Percentiles rank a stretch among this genome's conserved stretches.
Evolutionary conservation across 805 yeast genomes (phyloP).

Genomic region (Wickerhamomyces xylosicus): DNA sequence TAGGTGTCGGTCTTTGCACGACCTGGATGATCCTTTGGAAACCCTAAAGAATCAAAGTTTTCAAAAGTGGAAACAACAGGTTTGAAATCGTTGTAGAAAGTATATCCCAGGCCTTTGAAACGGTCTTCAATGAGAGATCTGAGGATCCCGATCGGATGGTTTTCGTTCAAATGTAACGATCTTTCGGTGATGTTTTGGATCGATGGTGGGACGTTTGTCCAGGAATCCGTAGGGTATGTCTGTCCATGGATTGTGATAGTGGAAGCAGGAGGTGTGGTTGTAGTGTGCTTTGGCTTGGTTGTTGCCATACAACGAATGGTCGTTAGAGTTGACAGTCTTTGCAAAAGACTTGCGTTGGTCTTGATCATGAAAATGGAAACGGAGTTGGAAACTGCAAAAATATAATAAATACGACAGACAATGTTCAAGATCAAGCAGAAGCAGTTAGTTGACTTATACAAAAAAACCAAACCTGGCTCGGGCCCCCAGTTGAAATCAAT

Average conservation of each 20-base stretch:
- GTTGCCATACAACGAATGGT: too few species aligned
- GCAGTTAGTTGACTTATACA: too few species aligned
- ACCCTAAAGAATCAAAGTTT: slow-evolving; percentile 88
- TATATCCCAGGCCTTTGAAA: slow-evolving; percentile 57
- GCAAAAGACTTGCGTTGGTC: background rate
- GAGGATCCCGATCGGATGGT: slow-evolving; percentile 88
- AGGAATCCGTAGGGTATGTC: slow-evolving; percentile 50
- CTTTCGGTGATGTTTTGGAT: slow-evolving; percentile 62
- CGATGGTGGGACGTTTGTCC: slow-evolving; percentile 79
- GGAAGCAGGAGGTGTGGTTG: slow-evolving; percentile 2
- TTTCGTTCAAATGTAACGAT: slow-evolving; percentile 57
- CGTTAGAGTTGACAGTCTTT: background rate
- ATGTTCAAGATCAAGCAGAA: too few species aligned
- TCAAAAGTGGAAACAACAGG: slow-evolving; percentile 78
- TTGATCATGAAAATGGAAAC: too few species aligned
- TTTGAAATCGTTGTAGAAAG: slow-evolving; percentile 67
- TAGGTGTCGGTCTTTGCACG: slow-evolving; percentile 89
- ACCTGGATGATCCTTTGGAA: slow-evolving; percentile 89
- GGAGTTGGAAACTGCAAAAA: too few species aligned
- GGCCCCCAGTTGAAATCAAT: too few species aligned
- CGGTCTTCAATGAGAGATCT: slow-evolving; percentile 62
- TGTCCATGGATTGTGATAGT: slow-evolving; percentile 35
- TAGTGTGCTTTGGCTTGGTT: too few species aligned
- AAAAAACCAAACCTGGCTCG: too few species aligned
- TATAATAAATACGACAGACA: too few species aligned